Conservation (phyloP, 441 rosid species). For the Flueggea neowawraea region DNA sequence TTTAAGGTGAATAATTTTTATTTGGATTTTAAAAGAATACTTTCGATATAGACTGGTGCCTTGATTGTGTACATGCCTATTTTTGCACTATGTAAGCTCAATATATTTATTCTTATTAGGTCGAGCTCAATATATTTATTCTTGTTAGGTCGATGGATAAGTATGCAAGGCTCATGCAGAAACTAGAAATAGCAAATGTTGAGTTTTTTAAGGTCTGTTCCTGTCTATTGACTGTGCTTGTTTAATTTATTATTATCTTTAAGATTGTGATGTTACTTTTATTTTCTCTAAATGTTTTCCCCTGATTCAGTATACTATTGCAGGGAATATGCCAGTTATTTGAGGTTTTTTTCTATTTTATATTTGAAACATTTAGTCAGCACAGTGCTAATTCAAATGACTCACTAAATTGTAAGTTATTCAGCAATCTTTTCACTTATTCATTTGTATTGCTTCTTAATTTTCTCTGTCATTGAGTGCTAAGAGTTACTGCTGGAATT, state of each 20-base stretch:
- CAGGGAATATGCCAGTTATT: slow-evolving; percentile 99
- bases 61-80: no score
- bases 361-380: slow-evolving; percentile 80
- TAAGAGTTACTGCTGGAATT: not conserved
- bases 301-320: slow-evolving; percentile 60
- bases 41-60: no score
- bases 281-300: slow-evolving; percentile 41
- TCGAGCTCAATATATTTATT: slow-evolving; percentile 40
- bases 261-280: slow-evolving; percentile 15
- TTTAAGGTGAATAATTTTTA: slow-evolving; percentile 54
- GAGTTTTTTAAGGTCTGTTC: slow-evolving; percentile 84
- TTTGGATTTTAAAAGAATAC: not conserved
- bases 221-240: slow-evolving; percentile 4
- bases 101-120: slow-evolving; percentile 37
- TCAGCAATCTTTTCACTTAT: slow-evolving; percentile 1
- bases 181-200: slow-evolving; percentile 87
- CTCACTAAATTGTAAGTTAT: slow-evolving; percentile 67
- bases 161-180: slow-evolving; percentile 98
- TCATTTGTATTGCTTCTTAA: slow-evolving; percentile 7
- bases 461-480: slow-evolving; percentile 4
- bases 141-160: slow-evolving; percentile 92
- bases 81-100: slow-evolving; percentile 10
- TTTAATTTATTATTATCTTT: slow-evolving; percentile 10
- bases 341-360: slow-evolving; percentile 73
- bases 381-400: slow-evolving; percentile 51